Conservation (phyloP, 306 rosid genomes). For the Corylus heterophylla region DNA sequence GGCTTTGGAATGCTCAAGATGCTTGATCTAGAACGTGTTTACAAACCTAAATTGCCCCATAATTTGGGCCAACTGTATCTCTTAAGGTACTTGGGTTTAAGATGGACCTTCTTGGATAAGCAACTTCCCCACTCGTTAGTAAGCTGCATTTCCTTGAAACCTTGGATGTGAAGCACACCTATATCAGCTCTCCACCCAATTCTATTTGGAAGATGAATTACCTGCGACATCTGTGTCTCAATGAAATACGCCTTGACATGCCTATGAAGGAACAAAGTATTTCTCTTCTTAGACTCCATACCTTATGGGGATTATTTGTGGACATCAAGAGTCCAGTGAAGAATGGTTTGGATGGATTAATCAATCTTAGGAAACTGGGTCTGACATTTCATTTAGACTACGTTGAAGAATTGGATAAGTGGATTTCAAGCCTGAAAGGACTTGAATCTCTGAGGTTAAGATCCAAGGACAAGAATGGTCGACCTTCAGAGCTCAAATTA, state of each 20-base stretch:
- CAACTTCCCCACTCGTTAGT: background rate
- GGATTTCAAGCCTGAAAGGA: background rate
- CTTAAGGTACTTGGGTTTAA: background rate
- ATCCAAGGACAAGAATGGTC: background rate
- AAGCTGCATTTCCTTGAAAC: background rate
- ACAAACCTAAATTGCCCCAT: background rate
- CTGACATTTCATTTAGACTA: background rate
- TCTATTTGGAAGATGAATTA: background rate
- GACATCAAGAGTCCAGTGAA: background rate
- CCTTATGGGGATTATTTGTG: background rate
- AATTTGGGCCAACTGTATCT: background rate
- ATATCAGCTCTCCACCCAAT: background rate
- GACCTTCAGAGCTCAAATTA: background rate
- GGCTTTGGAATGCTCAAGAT: background rate
- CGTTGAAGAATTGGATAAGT: background rate
- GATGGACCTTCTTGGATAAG: background rate
- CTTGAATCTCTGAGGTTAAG: background rate
- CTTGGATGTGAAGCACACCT: background rate
- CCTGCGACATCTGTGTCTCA: background rate
- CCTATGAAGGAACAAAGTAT: background rate
- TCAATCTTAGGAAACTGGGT: background rate
- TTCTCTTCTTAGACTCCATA: background rate
- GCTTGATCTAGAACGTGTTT: background rate
- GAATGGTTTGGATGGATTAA: background rate
- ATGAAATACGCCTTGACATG: background rate